Conservation (phyloP, 2,329 filamentous ascomycete species). For the Fusarium tuaranense region DNA sequence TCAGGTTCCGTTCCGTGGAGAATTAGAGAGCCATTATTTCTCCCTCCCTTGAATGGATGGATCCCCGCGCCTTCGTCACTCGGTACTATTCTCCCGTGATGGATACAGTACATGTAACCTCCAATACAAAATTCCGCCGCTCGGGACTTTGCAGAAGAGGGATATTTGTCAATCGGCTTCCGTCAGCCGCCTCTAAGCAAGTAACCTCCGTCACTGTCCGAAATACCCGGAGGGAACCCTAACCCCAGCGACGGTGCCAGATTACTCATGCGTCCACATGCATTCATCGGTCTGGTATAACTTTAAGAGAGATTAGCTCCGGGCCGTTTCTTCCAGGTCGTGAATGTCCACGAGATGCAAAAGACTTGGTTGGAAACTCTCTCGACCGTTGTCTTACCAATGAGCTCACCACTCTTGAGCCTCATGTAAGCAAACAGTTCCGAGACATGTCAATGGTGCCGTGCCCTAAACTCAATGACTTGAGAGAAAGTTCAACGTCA, state of each 20-base stretch:
- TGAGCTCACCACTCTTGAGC: neutral
- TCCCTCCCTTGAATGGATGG: neutral
- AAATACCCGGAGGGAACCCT: slow-evolving; percentile 19
- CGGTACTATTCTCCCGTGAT: neutral
- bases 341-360: neutral
- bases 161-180: neutral
- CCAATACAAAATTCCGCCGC: neutral
- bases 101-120: neutral
- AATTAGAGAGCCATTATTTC: slow-evolving; percentile 10
- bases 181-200: neutral
- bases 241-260: neutral
- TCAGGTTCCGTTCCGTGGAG: neutral
- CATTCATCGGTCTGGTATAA: neutral
- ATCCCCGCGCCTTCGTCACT: slow-evolving; percentile 9
- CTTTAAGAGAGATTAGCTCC: slow-evolving; percentile 11
- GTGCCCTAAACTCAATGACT: neutral
- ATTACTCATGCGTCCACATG: neutral
- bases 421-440: neutral
- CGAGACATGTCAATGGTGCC: neutral
- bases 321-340: neutral
- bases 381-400: neutral
- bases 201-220: slow-evolving; percentile 1
- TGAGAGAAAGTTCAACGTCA: slow-evolving; percentile 6
- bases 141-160: neutral
- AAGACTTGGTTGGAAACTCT: slow-evolving; percentile 1